These are phyloP conservation scores for Boletus pseudo-olivaceus DNA, from an alignment of 768 basidiomycete genomes.

Conservation along the genomic window DNA sequence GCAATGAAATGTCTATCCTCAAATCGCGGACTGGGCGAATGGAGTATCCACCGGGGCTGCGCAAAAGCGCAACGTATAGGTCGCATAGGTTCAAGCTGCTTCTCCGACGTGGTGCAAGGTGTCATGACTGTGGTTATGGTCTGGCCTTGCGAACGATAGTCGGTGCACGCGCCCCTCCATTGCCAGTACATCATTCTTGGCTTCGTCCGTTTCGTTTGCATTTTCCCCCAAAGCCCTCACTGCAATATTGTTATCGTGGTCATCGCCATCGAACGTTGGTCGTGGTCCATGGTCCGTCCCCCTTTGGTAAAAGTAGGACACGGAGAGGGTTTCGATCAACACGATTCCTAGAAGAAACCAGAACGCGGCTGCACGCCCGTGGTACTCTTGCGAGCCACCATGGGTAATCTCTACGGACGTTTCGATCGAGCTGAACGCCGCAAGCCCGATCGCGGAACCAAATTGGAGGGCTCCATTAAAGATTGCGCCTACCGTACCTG, in stretches of 20 bases:
- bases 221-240: neutral
- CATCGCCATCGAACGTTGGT: neutral
- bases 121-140: neutral
- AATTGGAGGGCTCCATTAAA: conserved; percentile 54
- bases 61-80: neutral
- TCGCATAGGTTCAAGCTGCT: neutral
- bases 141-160: neutral
- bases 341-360: conserved; percentile 43
- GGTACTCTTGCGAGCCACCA: conserved; percentile 32
- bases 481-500: conserved; percentile 54
- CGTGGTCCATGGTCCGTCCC: conserved; percentile 9
- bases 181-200: neutral
- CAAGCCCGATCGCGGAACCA: conserved; percentile 49
- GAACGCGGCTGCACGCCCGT: conserved; percentile 43
- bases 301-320: conserved; percentile 35
- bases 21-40: neutral
- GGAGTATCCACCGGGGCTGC: neutral
- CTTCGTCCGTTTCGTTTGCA: neutral
- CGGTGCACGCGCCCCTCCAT: neutral
- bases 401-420: conserved; percentile 37
- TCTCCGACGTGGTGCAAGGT: neutral
- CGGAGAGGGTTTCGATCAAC: conserved; percentile 28
- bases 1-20: neutral
- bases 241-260: neutral
- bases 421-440: conserved; percentile 47